Conservation (phyloP, 768 basidiomycete genomes). For the Leccinum variicolor region DNA sequence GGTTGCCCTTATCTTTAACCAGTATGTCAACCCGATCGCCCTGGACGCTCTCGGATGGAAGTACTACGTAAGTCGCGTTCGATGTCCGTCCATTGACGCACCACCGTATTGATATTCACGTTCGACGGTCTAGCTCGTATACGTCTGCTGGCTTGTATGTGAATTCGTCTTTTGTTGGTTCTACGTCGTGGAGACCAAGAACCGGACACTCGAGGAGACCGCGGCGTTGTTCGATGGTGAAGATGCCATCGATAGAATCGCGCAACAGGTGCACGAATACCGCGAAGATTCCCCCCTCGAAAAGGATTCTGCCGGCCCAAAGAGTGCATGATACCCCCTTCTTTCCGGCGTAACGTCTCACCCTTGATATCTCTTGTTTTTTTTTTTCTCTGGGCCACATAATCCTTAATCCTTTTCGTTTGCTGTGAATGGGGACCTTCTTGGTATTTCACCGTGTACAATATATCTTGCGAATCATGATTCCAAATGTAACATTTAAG, state of each 20-base stretch:
- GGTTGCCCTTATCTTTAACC: conserved; percentile 82
- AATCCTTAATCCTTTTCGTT: neutral
- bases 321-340: conserved; percentile 5
- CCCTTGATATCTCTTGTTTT: neutral
- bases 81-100: neutral
- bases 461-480: neutral
- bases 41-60: conserved; percentile 65
- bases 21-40: conserved; percentile 84
- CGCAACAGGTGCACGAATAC: conserved; percentile 21
- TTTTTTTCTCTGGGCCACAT: neutral
- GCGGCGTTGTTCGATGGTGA: conserved; percentile 76
- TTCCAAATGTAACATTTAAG: neutral
- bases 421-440: neutral
- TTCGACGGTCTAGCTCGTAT: conserved; percentile 47
- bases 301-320: conserved; percentile 13
- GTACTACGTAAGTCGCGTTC: conserved; percentile 54
- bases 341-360: neutral
- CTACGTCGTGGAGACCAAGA: conserved; percentile 71
- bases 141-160: conserved; percentile 65
- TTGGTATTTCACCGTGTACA: neutral
- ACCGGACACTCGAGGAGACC: conserved; percentile 77
- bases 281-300: conserved; percentile 16
- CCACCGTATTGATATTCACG: neutral
- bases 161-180: conserved; percentile 65
- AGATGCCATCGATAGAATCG: conserved; percentile 41